Base-by-base conservation (phyloP, 495 filamentous ascomycete species). In the Aspergillus haitiensis region DNA sequence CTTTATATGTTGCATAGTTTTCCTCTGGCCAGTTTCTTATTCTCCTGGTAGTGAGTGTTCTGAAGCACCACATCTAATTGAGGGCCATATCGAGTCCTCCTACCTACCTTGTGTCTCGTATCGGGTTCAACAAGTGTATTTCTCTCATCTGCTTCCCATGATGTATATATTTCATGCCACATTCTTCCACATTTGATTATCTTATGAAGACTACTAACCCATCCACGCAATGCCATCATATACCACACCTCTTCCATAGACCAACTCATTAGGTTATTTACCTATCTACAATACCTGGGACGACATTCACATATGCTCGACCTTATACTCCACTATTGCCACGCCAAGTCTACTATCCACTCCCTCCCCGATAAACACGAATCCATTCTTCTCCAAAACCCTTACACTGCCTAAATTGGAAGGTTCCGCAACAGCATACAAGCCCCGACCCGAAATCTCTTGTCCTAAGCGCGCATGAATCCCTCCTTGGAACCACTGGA, bases 381-480 rank as follows among this genome's bases (percentile, higher is more conserved):
- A 67, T 40, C 58, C 58, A 55, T 46, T 50, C 55, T 67, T 67
- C 45, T 55, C 53, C 61, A 67, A 40, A 12, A 67, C 61, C 31
- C 52, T 42, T 46, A 21, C 7, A 57, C 64, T 67, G n/a, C 33
- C 52, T 15, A 12, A 46, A 55, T 64, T 67, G 8, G 5, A 32
- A 31, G 37, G 34, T n/a, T 60, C 49, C 3, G 55, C 50, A 46
- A 61, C 36, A 18, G 55, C 61, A 49, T 39, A 64, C 12, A 61
- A 32, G 32, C 44, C 45, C 34, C 37, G 36, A 18, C 32, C 40
- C 45, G 1, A 46, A 9, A 11, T 34, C 34, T 51, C 48, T 15
- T 16, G n/a, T 6, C 40, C 52, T 31, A 18, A 35, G 18, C 21
- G 10, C 16, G 2, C 52, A 5, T 12, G 33, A 16, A 54, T 3